Percentiles rank a stretch among this genome's conserved stretches.
Evolutionary conservation across 139 green algal genomes (phyloP).

Genomic region (Penium margaritaceum): DNA sequence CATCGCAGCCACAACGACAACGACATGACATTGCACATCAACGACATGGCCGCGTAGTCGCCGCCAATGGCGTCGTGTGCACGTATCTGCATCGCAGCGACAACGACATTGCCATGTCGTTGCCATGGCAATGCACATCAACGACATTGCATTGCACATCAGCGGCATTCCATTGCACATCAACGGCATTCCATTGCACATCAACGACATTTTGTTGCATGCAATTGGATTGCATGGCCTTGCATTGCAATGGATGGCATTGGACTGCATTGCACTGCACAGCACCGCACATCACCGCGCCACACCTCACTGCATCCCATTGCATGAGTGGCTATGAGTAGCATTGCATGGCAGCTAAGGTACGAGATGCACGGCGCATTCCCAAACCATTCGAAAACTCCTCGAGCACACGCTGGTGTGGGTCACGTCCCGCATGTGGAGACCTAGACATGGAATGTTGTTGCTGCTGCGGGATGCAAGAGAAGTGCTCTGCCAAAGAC

Average conservation of each 20-base stretch:
- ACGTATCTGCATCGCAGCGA: slow-evolving; percentile 1
- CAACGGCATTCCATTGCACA: too few species aligned
- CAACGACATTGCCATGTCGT: background rate
- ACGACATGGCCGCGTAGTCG: slow-evolving; percentile 6
- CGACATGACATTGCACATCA: background rate
- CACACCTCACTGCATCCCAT: background rate
- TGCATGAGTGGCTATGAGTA: too few species aligned
- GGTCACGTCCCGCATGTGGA: too few species aligned
- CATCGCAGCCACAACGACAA: background rate
- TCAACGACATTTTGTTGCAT: too few species aligned
- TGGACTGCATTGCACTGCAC: background rate
- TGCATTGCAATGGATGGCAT: background rate
- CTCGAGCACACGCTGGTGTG: too few species aligned
- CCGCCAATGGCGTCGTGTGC: slow-evolving; percentile 23
- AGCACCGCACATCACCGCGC: background rate
- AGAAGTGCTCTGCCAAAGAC: too few species aligned
- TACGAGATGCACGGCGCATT: too few species aligned
- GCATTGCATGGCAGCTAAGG: too few species aligned
- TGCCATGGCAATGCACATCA: background rate
- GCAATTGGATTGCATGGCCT: background rate
- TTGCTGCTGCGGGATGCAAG: too few species aligned
- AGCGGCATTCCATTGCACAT: too few species aligned
- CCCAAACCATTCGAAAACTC: too few species aligned
- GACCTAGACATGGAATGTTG: too few species aligned
- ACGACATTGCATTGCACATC: background rate